Conservation (phyloP, 2,329 filamentous ascomycete genomes). For the Stagonosporopsis tanaceti region DNA sequence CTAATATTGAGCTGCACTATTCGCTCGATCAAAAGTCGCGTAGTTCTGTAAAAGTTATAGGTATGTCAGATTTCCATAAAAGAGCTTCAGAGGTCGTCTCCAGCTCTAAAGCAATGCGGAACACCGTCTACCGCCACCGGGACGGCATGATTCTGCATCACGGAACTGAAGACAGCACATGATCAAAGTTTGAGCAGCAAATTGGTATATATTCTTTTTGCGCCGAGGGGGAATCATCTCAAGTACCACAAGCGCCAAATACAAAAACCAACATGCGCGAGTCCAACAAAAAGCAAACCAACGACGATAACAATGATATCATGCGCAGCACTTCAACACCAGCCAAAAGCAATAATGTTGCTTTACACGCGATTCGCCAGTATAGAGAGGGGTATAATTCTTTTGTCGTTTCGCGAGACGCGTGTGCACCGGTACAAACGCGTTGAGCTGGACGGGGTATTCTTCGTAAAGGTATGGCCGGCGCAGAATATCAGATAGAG, state of each 20-base stretch:
- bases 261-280: slow-evolving; percentile 24
- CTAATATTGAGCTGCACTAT: too few relatives aligned
- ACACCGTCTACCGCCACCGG: not conserved
- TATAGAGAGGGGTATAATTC: slow-evolving; percentile 51
- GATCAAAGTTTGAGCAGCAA: slow-evolving; percentile 40
- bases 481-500: slow-evolving; percentile 43
- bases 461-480: slow-evolving; percentile 45
- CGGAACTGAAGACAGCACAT: not conserved
- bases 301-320: slow-evolving; percentile 23
- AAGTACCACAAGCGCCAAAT: slow-evolving; percentile 34
- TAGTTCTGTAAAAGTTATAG: not conserved
- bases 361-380: slow-evolving; percentile 46
- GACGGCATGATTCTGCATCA: not conserved
- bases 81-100: too few relatives aligned
- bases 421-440: slow-evolving; percentile 34
- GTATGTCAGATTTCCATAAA: not conserved
- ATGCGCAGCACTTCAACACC: slow-evolving; percentile 35
- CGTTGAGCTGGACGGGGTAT: slow-evolving; percentile 42
- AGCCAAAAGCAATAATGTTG: slow-evolving; percentile 36
- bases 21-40: not conserved
- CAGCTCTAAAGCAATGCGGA: not conserved
- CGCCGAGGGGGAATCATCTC: slow-evolving; percentile 51
- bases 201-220: slow-evolving; percentile 55
- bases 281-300: slow-evolving; percentile 30
- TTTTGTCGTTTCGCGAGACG: slow-evolving; percentile 47